A percentile compares a stretch with the other conserved stretches of the same genome.
phyloP scores from a whole-genome alignment of 2,329 filamentous ascomycete species.

The Coniochaeta ligniaria region DNA sequence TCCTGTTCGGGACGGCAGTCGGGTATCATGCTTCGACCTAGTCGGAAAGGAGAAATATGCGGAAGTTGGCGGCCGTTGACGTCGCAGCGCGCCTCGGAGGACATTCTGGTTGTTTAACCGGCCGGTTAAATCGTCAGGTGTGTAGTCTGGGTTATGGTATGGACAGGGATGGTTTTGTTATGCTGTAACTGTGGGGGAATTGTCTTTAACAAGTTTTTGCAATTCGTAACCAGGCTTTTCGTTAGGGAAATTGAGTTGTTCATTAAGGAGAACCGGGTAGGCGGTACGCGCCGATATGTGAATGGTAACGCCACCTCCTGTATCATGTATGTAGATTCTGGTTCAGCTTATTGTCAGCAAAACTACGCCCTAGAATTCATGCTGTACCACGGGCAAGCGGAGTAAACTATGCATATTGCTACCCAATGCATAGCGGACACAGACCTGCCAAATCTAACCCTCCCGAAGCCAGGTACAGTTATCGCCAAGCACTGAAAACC shows the following conservation, averaged over 20 bases:
- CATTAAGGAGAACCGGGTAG: slow-evolving; percentile 1
- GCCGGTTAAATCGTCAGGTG: neutral
- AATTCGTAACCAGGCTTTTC: neutral
- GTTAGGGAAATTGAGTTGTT: neutral
- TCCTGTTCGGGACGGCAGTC: neutral
- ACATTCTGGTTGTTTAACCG: neutral
- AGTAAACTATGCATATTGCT: neutral
- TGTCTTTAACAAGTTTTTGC: neutral
- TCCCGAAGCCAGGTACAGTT: neutral
- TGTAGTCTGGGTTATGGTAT: neutral
- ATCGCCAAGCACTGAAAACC: neutral
- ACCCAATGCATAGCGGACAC: neutral
- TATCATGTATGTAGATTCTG: neutral
- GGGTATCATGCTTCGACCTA: neutral
- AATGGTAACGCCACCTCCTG: neutral
- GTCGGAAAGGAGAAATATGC: slow-evolving; percentile 1
- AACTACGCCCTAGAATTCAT: neutral
- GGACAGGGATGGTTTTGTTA: neutral
- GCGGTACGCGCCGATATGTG: neutral
- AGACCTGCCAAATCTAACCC: neutral
- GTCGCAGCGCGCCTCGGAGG: neutral
- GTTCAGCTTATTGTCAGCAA: neutral
- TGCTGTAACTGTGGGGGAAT: neutral
- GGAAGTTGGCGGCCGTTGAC: slow-evolving; percentile 1
- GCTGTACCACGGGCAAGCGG: neutral